Evolutionary conservation across 2,329 filamentous ascomycete species (phyloP), one percentile per base, ranked within the genome.

Genomic region (Tothia fuscella): DNA sequence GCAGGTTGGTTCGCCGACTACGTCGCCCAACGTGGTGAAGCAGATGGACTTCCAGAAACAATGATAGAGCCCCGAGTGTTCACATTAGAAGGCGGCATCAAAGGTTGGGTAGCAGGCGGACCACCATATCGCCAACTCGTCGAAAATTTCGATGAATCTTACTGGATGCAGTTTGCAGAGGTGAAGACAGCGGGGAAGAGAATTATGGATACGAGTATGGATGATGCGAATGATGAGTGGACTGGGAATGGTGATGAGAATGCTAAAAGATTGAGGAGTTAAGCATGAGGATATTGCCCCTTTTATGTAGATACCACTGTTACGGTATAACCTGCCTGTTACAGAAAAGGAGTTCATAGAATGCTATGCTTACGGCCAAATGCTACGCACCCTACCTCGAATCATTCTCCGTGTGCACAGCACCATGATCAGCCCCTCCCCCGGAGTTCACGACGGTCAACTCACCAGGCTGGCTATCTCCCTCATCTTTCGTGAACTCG

Each of bases 1-100:
- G 59, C 59, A 6, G 53, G 46, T 0, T 60, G 57, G 59, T 61
- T 61, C 29, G 32, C 35, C 13, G 44, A 48, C 7, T 48, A 46
- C 20, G 33, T 46, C 7, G 28, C 26, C 9, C n/a, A 25, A 19
- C 43, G 42, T 20, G 32, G 12, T 31, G 14, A 17, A 39, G 28
- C 22, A 28, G 43, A 45, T 10, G 44, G 31, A 6, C 26, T 40
- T 13, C 45, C 37, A 28, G 44, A 46, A 33, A 41, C 12, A 12
- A 37, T 43, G 41, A 33, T 33, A 6, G 41, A 43, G 35, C 41
- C 42, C 20, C 35, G 41, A 10, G 35, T 41, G 22, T 46, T 36
- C 20, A 36, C 30, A 6, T 37, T 47, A 17, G 45, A 47, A 38
- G 45, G 44, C 13, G 45, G 45, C 17, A 47, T 47, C 44, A 47